Base-by-base conservation (phyloP, 306 rosid species). In the Vigna angularis region DNA sequence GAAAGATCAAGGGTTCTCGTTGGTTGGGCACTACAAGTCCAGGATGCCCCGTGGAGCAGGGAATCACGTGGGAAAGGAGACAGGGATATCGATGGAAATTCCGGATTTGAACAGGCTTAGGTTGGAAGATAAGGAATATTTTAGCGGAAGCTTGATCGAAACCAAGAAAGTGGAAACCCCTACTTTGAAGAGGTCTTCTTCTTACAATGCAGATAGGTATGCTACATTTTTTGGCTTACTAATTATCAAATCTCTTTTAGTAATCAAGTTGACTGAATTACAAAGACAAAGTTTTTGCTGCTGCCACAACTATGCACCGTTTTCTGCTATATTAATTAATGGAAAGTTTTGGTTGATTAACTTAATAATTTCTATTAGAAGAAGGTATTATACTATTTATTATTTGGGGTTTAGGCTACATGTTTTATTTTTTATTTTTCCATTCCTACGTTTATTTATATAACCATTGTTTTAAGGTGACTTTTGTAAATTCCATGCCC, bases 61-160 rank as follows among this genome's bases (percentile, higher is more conserved):
- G 74, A 84, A 83, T 75, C 92, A 83, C 3, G 40, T 6, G 8
- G 81, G 74, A 3, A 87, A 87, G 50, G 87, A 83, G 8, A 66
- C 14, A 4, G 91, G 83, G 86, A 78, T 89, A 0, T 83, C 81
- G 45, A 32, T 73, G 85, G 90, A 83, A 86, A 83, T 75, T 61
- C 83, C 85, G 0, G 87, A 69, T 72, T 86, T 84, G 42, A 10
- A 70, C 4, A 84, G 98, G 87, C 76, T 87, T 0, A 88, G 86
- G 51, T 52, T 93, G 90, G 98, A 95, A 87, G 98, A 95, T 9
- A 92, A 88, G 62, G 99, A 92, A 78, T 91, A 93, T 79, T 95
- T 95, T 61, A 95, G 99, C 83, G 99, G 93, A 28, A 95, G 98
- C 84, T 78, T 95, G 74, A 89, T 95, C 34, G 98, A 93, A 81